Conservation (phyloP, 2,329 filamentous ascomycete genomes). For the Aspergillus sp. region DNA sequence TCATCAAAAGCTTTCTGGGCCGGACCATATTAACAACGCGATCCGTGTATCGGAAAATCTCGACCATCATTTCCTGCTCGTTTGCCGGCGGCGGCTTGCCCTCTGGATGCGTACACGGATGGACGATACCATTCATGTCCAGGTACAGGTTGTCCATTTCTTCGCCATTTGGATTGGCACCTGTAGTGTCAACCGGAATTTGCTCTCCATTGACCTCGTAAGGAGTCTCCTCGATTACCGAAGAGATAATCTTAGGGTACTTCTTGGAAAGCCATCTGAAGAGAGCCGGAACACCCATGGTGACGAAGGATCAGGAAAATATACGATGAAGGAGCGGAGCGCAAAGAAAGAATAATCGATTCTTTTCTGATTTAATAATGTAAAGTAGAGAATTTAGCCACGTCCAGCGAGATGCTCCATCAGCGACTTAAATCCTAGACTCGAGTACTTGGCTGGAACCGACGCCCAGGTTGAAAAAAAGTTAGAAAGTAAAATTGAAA, state of each 20-base stretch:
- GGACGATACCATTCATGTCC: slow-evolving; percentile 99
- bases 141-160: slow-evolving; percentile 98
- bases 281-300: slow-evolving; percentile 90
- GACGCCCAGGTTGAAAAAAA: neutral
- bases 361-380: slow-evolving; percentile 8
- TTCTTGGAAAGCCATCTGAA: slow-evolving; percentile 97
- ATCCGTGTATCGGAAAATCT: slow-evolving; percentile 98
- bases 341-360: slow-evolving; percentile 4
- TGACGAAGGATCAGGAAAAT: slow-evolving; percentile 18
- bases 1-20: slow-evolving; percentile 92
- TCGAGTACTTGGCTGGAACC: slow-evolving; percentile 2
- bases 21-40: slow-evolving; percentile 98
- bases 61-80: slow-evolving; percentile 99
- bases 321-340: slow-evolving; percentile 1
- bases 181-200: slow-evolving; percentile 80
- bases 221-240: slow-evolving; percentile 83
- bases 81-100: slow-evolving; percentile 86
- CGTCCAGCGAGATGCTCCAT: slow-evolving; percentile 16
- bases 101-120: slow-evolving; percentile 97
- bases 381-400: slow-evolving; percentile 10
- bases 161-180: slow-evolving; percentile 92
- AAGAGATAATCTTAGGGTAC: slow-evolving; percentile 94
- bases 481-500: neutral
- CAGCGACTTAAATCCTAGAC: slow-evolving; percentile 11
- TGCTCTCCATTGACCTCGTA: slow-evolving; percentile 77